Percentiles rank a stretch among this genome's conserved stretches.
These are phyloP conservation scores for Pythium scleroteichum DNA, from an alignment of 352 stramenopile genomes.

Conservation along the genomic window DNA sequence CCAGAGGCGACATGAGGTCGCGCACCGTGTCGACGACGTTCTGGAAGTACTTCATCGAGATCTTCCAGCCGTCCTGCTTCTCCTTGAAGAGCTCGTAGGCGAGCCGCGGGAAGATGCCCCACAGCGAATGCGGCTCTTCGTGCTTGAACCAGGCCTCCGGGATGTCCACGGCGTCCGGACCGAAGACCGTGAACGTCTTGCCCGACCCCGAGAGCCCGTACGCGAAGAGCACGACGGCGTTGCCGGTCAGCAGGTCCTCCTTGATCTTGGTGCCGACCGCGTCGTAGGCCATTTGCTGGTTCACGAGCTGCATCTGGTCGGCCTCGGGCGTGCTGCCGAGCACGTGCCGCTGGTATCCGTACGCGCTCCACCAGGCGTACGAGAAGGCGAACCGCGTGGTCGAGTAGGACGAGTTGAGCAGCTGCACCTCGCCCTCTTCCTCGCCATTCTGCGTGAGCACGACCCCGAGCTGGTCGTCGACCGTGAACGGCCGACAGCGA, in stretches of 20 bases:
- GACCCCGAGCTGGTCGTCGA: constrained; percentile 91
- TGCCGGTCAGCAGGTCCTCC: constrained; percentile 85
- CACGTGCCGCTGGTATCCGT: constrained; percentile 90
- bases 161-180: constrained; percentile 91
- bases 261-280: constrained; percentile 92
- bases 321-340: constrained; percentile 57
- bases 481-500: constrained; percentile 85
- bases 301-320: constrained; percentile 87
- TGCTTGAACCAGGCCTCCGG: constrained; percentile 95
- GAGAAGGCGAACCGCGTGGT: constrained; percentile 93
- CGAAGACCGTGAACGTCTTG: constrained; percentile 95
- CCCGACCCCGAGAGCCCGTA: constrained; percentile 92
- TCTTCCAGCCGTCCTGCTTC: constrained; percentile 95
- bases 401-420: constrained; percentile 93
- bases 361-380: constrained; percentile 94
- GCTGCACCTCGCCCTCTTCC: constrained; percentile 92
- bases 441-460: constrained; percentile 89
- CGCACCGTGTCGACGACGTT: constrained; percentile 95
- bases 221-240: constrained; percentile 93
- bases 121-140: constrained; percentile 85
- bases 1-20: constrained; percentile 93
- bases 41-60: constrained; percentile 98
- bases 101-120: constrained; percentile 91
- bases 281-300: constrained; percentile 91
- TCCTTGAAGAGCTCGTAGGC: constrained; percentile 95